phyloP scores from a whole-genome alignment of 345 rosid species.

The Populus davidiana region DNA sequence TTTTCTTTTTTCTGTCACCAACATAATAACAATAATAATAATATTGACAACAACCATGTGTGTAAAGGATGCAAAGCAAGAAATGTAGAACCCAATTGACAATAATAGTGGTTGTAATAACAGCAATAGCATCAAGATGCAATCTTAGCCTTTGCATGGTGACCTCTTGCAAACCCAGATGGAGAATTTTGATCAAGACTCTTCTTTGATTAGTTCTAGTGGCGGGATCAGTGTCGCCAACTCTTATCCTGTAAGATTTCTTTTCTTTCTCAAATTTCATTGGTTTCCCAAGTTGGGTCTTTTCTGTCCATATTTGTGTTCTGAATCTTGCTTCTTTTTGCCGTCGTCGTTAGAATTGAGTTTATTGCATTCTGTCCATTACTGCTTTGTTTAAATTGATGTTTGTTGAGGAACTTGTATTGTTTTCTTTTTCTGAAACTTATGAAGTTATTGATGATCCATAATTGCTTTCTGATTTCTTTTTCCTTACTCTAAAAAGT shows the following conservation, averaged over 20 bases:
- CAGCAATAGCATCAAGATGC: slow-evolving; percentile 18
- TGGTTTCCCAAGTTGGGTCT: background rate
- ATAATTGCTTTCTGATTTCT: background rate
- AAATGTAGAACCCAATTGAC: slow-evolving; percentile 18
- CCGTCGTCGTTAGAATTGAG: background rate
- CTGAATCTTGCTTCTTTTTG: background rate
- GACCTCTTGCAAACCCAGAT: slow-evolving; percentile 42
- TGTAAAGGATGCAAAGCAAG: slow-evolving; percentile 43
- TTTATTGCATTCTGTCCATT: background rate
- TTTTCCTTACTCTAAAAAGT: background rate
- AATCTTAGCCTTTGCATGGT: slow-evolving; percentile 41
- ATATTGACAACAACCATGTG: slow-evolving; percentile 37
- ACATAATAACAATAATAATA: background rate
- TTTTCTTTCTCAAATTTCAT: background rate
- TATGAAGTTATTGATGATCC: slow-evolving; percentile 1
- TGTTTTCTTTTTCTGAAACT: background rate
- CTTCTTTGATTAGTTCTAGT: slow-evolving; percentile 31
- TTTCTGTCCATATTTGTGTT: background rate
- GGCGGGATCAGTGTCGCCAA: slow-evolving; percentile 20
- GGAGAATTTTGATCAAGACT: slow-evolving; percentile 36
- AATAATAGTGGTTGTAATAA: slow-evolving; percentile 9
- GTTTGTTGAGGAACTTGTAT: background rate
- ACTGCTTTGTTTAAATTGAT: background rate
- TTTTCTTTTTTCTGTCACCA: background rate
- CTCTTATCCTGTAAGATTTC: slow-evolving; percentile 43